A percentile compares a stretch with the other conserved stretches of the same genome.
Conservation (phyloP, 2,329 filamentous ascomycete species). For the Beauveria caledonica region DNA sequence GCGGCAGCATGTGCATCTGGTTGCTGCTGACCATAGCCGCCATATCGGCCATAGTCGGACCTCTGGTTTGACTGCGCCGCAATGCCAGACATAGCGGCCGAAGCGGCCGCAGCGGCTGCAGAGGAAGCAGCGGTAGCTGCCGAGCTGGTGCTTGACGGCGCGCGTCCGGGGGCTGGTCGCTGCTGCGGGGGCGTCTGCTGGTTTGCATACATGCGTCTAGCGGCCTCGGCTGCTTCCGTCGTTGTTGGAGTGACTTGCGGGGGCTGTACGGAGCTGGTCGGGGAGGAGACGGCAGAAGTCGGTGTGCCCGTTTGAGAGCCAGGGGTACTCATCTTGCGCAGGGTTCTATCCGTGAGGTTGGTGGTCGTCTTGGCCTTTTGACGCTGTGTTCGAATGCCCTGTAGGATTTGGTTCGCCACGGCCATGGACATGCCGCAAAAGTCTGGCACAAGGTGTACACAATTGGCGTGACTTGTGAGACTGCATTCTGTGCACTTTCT, state of each 20-base stretch:
- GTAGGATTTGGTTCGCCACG: conserved; percentile 85
- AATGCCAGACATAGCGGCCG: conserved; percentile 50
- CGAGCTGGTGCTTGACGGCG: conserved; percentile 37
- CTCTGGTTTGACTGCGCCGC: conserved; percentile 29
- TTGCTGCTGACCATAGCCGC: conserved; percentile 27
- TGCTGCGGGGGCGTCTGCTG: conserved; percentile 37
- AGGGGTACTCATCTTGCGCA: conserved; percentile 47
- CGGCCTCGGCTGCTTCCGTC: conserved; percentile 53
- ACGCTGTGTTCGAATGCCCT: conserved; percentile 75
- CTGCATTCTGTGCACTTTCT: conserved; percentile 87
- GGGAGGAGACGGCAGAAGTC: conserved; percentile 17
- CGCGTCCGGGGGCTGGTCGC: conserved; percentile 36
- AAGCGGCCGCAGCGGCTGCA: conserved; percentile 42
- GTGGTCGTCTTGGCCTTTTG: conserved; percentile 43
- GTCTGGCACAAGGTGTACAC: conserved; percentile 91
- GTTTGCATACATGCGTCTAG: conserved; percentile 52
- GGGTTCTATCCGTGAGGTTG: conserved; percentile 56
- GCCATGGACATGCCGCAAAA: conserved; percentile 99
- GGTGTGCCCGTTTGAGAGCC: conserved; percentile 32
- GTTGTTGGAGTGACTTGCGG: conserved; percentile 18
- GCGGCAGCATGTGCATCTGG: conserved; percentile 27
- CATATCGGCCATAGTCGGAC: conserved; percentile 28
- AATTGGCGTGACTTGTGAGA: conserved; percentile 84
- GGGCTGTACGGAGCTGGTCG: conserved; percentile 13
- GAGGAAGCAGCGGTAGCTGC: neutral